Base-by-base conservation (phyloP, 2,329 filamentous ascomycete species). In the Aspergillus proliferans region DNA sequence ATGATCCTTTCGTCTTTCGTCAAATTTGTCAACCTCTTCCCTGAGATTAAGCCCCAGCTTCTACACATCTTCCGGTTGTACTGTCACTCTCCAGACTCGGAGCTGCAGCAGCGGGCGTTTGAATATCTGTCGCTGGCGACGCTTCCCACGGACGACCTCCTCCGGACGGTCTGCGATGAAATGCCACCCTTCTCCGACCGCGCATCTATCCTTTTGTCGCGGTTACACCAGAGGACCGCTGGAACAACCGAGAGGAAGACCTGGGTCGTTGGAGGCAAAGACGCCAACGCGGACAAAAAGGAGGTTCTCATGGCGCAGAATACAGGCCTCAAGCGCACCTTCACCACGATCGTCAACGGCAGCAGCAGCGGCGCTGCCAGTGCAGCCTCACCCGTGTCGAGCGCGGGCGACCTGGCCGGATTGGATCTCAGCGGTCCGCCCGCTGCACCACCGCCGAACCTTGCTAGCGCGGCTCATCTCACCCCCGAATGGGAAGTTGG, bases 171-270 rank as follows among this genome's bases (percentile, higher is more conserved):
- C 5, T 95, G 91, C 68, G 93, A 98, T 60, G 93, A 98, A 68
- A 98, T 98, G 94, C 93, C 93, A 2, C 91, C 93, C 0, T 98
- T 97, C 72, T 94, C 93, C 0, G 91, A 98, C 68, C 80, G 94
- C 52, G 85, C 95, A 50, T 97, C 93, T 4, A 92, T 93, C 1
- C 76, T 98, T 24, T 77, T 98, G 9, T 96, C 92, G 36, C 82
- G 93, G 50, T 78, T 98, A 45, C 92, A 98, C 70, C 90, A 95
- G 70, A 97, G 95, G 73, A 90, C 94, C 62, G 87, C 87, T 43
- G 88, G 87, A 52, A 93, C 89, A 12, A 95, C 88, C 65, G 93
- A 98, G 69, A 94, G 94, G 73, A 83, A 92, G 53, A 97, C 93
- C 1, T 98, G 93, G 93, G 85, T 96, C 22, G 88, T 97, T n/a